Base-by-base conservation (phyloP, 1,284 basidiomycete species). In the Thecaphora thlaspeos region DNA sequence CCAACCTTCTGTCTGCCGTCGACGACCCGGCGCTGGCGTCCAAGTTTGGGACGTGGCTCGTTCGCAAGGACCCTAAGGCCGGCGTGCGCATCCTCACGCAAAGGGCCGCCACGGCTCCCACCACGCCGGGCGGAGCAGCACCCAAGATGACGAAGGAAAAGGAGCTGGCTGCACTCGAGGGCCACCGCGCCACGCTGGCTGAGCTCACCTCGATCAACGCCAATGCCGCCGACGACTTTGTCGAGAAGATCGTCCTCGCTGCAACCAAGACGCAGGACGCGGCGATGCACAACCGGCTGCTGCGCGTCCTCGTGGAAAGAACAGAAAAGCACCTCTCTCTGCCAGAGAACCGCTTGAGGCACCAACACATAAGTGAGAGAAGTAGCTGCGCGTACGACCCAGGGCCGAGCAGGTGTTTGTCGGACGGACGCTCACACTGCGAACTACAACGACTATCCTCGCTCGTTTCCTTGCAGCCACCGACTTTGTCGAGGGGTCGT, bases 211-310 rank as follows among this genome's bases (percentile, higher is more conserved):
- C 38, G 24, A 54, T 70, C 34, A 63, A 75, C 42, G 52, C 56
- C 8, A 43, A 58, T 15, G 68, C 70, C 2, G 71, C 68, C 4
- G 55, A 48, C n/a, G 53, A 41, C 28, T 73, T 72, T n/a, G 55
- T 75, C 5, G 73, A 76, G 62, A 60, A 61, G 8, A 53, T 70
- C 2, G 73, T 65, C 11, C 54, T 76, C 2, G 55, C 68, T 9
- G 55, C 46, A 0, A 36, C 45, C 32, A 68, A 67, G 26, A 61
- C 59, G 14, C 62, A 62, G 32, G 51, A 53, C n/a, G 50, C 61
- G 40, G 55, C 61, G 24, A 51, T 69, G 49, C 69, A 75, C 41
- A 45, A 47, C 26, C 57, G 62, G 19, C 59, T 75, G 8, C 48
- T 56, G n/a, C 17, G 18, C 36, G 50, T 46, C 2, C 37, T 68